These are phyloP conservation scores for Fraxinus platypoda DNA, from an alignment of 305 asterid genomes.

Conservation along the genomic window DNA sequence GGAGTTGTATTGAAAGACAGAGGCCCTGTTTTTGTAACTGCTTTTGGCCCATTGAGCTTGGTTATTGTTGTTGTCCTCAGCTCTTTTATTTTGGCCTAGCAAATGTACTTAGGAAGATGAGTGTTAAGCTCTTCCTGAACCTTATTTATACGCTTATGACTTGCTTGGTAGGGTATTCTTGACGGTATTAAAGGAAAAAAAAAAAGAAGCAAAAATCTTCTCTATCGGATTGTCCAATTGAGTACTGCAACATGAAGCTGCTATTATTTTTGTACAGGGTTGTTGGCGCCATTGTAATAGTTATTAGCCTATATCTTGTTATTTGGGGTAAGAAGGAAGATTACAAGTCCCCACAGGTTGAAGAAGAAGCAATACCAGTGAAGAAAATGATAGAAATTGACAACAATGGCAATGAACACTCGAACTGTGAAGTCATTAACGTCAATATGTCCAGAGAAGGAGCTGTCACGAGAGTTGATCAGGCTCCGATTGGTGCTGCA, in stretches of 20 bases:
- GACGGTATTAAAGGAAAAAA: not conserved
- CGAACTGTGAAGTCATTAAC: not conserved
- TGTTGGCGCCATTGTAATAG: constrained; percentile 12
- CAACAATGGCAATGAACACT: not conserved
- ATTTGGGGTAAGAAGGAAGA: constrained; percentile 12
- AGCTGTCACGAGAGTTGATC: not conserved
- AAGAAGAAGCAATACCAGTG: not conserved
- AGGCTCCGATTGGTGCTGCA: not conserved
- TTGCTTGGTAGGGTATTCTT: not conserved
- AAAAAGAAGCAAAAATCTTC: not conserved
- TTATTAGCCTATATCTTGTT: constrained; percentile 12
- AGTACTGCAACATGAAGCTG: not conserved
- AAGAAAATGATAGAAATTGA: not conserved
- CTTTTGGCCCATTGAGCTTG: constrained; percentile 33
- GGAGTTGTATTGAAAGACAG: constrained; percentile 23
- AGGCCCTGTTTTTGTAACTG: constrained; percentile 31
- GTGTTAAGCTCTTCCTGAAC: not conserved
- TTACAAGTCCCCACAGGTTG: not conserved
- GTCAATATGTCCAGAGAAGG: not conserved
- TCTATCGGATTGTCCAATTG: not conserved
- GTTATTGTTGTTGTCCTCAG: constrained; percentile 29
- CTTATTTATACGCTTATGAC: not conserved
- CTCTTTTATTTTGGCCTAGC: constrained; percentile 31
- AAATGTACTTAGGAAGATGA: constrained; percentile 32
- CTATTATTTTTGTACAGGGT: constrained; percentile 9